phyloP scores from a whole-genome alignment of 495 filamentous ascomycete species.

The Hypoxylon fragiforme region DNA sequence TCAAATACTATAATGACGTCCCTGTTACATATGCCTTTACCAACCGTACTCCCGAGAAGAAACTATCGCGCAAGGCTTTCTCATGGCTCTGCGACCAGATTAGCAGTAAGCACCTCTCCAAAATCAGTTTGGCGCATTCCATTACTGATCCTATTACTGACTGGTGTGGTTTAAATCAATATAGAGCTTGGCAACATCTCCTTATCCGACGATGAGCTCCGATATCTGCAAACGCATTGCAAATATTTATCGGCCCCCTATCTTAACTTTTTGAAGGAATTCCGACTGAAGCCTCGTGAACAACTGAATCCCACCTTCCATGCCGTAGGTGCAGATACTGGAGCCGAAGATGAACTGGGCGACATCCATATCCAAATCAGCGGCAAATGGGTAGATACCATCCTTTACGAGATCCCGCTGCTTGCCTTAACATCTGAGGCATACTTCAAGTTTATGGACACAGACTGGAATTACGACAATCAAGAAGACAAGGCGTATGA shows the following conservation, averaged over 20 bases:
- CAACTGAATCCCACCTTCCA: conserved; percentile 75
- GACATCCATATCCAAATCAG: conserved; percentile 71
- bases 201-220: conserved; percentile 74
- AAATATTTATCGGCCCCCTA: conserved; percentile 79
- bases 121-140: conserved; percentile 3
- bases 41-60: conserved; percentile 93
- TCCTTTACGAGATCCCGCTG: conserved; percentile 95
- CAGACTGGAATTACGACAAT: conserved; percentile 80
- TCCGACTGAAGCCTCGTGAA: conserved; percentile 76
- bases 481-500: conserved; percentile 81
- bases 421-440: conserved; percentile 91
- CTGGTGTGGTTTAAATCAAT: not conserved
- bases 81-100: conserved; percentile 84
- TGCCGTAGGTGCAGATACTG: conserved; percentile 62
- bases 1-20: conserved; percentile 85
- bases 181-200: conserved; percentile 77
- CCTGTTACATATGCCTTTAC: conserved; percentile 90
- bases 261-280: conserved; percentile 75
- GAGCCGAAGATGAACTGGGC: conserved; percentile 70
- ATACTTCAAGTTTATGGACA: conserved; percentile 94
- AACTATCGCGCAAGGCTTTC: conserved; percentile 79
- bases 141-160: not conserved
- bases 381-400: conserved; percentile 91
- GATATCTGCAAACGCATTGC: conserved; percentile 77
- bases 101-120: conserved; percentile 57